Evolutionary conservation across 345 rosid species (phyloP).

Genomic region (Heritiera littoralis): DNA sequence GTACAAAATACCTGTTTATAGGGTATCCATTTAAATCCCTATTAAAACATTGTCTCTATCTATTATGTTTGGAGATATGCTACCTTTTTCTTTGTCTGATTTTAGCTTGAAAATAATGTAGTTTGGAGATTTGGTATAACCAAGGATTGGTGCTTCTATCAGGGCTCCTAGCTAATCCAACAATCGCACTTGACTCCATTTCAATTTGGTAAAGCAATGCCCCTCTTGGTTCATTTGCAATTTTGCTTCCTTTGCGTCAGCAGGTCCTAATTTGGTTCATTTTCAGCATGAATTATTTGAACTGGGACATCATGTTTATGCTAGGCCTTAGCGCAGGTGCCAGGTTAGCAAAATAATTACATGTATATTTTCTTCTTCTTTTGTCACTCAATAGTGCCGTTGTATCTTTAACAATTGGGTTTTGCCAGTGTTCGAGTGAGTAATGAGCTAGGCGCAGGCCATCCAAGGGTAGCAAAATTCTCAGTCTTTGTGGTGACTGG

Average conservation of each 20-base stretch:
- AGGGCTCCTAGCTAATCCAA: slow-evolving; percentile 74
- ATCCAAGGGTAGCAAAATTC: slow-evolving; percentile 74
- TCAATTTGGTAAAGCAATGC: slow-evolving; percentile 66
- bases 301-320: slow-evolving; percentile 91
- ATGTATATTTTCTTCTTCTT: neutral
- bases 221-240: neutral
- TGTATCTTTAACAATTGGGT: neutral
- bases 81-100: neutral
- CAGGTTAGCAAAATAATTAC: slow-evolving; percentile 43
- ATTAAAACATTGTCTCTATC: neutral
- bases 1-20: too few species aligned
- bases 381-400: neutral
- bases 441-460: slow-evolving; percentile 89
- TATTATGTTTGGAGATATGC: neutral
- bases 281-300: slow-evolving; percentile 85
- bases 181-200: slow-evolving; percentile 71
- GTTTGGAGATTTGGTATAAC: slow-evolving; percentile 94
- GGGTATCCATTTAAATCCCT: too few species aligned
- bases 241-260: neutral
- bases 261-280: slow-evolving; percentile 31
- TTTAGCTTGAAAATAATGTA: slow-evolving; percentile 25
- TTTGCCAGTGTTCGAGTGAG: slow-evolving; percentile 70
- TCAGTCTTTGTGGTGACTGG: slow-evolving; percentile 68
- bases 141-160: slow-evolving; percentile 87
- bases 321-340: slow-evolving; percentile 78